phyloP scores from a whole-genome alignment of 306 rosid species.

The Lupinus albus region DNA sequence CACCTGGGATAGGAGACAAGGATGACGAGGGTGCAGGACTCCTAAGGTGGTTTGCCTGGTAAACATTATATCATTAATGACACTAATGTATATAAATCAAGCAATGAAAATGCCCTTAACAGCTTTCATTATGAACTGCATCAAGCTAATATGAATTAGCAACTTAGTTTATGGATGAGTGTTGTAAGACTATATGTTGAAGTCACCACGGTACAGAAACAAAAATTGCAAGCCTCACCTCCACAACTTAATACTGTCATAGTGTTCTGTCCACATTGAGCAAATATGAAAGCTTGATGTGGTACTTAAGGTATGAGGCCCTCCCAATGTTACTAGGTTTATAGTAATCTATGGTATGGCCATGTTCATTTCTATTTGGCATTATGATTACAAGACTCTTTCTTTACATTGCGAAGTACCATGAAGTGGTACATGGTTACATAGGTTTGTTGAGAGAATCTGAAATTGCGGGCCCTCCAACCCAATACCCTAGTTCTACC shows the following conservation, averaged over 20 bases:
- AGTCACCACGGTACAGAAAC: slow-evolving; percentile 28
- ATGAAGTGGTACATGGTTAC: background rate
- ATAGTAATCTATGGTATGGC: background rate
- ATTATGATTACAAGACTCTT: background rate
- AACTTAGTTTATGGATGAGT: slow-evolving; percentile 15
- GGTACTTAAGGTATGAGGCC: slow-evolving; percentile 4
- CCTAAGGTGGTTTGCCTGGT: slow-evolving; percentile 70
- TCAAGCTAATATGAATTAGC: slow-evolving; percentile 21
- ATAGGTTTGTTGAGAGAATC: background rate
- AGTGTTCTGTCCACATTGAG: slow-evolving; percentile 3
- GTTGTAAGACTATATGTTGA: slow-evolving; percentile 16
- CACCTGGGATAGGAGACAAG: slow-evolving; percentile 59
- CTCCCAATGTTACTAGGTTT: background rate
- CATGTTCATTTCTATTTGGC: background rate
- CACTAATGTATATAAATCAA: background rate
- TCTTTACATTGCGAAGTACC: background rate
- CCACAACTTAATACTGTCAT: slow-evolving; percentile 1
- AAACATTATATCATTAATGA: slow-evolving; percentile 35
- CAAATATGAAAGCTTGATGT: slow-evolving; percentile 16
- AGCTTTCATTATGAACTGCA: slow-evolving; percentile 32
- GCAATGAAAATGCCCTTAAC: slow-evolving; percentile 6
- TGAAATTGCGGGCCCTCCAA: background rate
- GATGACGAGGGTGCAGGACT: slow-evolving; percentile 64
- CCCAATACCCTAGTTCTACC: slow-evolving; percentile 17
- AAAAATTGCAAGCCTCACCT: background rate